These are phyloP conservation scores for Epichloe typhina DNA, from an alignment of 2,329 filamentous ascomycete species.

Conservation along the genomic window DNA sequence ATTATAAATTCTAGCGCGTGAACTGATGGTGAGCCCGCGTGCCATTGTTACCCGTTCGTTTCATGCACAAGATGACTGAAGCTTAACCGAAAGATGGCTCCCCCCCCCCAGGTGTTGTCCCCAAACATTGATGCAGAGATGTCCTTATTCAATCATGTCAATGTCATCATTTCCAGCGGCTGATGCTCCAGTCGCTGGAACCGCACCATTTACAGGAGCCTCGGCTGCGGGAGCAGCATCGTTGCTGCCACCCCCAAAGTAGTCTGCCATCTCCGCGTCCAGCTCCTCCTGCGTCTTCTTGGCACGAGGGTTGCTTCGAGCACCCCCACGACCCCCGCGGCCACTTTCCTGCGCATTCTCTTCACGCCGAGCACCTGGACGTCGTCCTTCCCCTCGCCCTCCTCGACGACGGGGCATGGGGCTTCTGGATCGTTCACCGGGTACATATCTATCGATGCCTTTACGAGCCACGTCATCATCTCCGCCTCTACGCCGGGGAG, in stretches of 20 bases:
- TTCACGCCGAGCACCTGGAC: slow-evolving; percentile 36
- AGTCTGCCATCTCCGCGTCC: slow-evolving; percentile 94
- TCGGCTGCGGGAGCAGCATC: slow-evolving; percentile 20
- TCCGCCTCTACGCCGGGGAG: slow-evolving; percentile 32
- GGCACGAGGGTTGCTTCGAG: slow-evolving; percentile 38
- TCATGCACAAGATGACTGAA: not conserved
- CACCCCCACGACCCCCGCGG: slow-evolving; percentile 24
- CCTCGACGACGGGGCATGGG: slow-evolving; percentile 40
- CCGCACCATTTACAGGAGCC: slow-evolving; percentile 16
- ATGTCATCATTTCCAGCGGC: slow-evolving; percentile 38
- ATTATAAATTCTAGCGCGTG: not conserved
- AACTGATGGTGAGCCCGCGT: not conserved
- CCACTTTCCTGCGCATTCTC: slow-evolving; percentile 20
- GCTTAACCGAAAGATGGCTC: not conserved
- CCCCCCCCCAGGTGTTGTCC: not conserved
- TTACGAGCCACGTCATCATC: slow-evolving; percentile 48
- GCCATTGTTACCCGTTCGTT: not conserved
- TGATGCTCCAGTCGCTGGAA: slow-evolving; percentile 16
- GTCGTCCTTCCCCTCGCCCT: slow-evolving; percentile 38
- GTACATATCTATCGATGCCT: slow-evolving; percentile 69
- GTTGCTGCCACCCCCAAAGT: slow-evolving; percentile 48
- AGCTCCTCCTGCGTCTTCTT: slow-evolving; percentile 86
- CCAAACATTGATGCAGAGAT: not conserved
- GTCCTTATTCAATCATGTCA: slow-evolving; percentile 53
- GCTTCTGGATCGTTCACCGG: slow-evolving; percentile 46